Conservation (phyloP, 2,329 filamentous ascomycete genomes). For the Hypocrella siamensis region DNA sequence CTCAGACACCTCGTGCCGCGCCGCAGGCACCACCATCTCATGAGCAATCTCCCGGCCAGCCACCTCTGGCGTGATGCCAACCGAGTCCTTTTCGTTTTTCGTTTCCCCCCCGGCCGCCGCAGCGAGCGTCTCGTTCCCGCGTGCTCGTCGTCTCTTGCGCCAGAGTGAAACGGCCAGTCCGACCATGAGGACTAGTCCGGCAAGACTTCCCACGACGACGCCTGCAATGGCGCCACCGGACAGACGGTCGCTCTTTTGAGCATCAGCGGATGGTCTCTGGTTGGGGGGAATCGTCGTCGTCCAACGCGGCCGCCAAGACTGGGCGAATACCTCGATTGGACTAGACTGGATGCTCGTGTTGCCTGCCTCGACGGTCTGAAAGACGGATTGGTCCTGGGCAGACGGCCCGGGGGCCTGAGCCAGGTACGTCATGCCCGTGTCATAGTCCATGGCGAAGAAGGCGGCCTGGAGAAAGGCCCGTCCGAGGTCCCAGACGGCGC, state of each 20-base stretch:
- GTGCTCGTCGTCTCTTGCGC: background rate
- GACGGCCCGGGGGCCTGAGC: background rate
- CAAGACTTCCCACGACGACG: background rate
- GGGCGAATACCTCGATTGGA: background rate
- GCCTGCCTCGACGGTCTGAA: background rate
- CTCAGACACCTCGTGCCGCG: too few species aligned
- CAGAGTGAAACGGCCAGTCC: background rate
- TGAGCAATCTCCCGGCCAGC: too few species aligned
- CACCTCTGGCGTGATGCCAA: too few species aligned
- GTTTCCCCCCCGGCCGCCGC: too few species aligned
- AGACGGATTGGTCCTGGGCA: background rate
- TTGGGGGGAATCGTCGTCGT: slow-evolving; percentile 13
- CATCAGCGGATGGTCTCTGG: slow-evolving; percentile 18
- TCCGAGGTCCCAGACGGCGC: background rate
- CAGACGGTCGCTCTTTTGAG: background rate
- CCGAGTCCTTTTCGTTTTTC: too few species aligned
- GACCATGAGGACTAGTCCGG: background rate
- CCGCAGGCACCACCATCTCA: too few species aligned
- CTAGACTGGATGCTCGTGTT: background rate
- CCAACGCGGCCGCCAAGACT: slow-evolving; percentile 11
- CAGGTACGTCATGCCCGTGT: background rate
- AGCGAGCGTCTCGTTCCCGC: too few species aligned
- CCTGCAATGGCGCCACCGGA: background rate
- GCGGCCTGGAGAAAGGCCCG: background rate
- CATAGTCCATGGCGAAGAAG: background rate